phyloP scores from a whole-genome alignment of 176 grass and related monocot species.

The Bromus sterilis region DNA sequence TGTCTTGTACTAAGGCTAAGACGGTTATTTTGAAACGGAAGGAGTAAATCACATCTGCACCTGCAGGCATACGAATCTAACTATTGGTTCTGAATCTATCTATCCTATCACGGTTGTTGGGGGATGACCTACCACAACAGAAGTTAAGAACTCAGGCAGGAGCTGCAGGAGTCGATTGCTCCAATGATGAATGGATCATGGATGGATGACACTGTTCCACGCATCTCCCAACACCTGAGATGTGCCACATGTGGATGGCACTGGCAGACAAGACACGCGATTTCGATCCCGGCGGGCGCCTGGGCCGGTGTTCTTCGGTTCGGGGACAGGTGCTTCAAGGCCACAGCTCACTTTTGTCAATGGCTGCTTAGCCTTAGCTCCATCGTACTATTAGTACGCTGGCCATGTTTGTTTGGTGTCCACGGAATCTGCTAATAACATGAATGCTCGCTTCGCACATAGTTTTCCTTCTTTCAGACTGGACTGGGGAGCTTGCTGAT shows the following conservation, averaged over 20 bases:
- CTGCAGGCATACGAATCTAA: neutral
- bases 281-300: conserved; percentile 2
- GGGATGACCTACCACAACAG: neutral
- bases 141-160: neutral
- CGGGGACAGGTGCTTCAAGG: neutral
- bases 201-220: neutral
- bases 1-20: too few relatives aligned
- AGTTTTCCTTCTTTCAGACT: neutral
- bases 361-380: neutral
- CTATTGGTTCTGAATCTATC: neutral
- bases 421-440: neutral
- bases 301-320: neutral
- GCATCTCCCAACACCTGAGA: conserved; percentile 14
- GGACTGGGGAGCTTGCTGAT: too few relatives aligned
- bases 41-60: neutral
- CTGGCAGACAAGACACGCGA: neutral
- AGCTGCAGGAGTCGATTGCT: neutral
- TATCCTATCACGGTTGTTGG: neutral
- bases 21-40: too few relatives aligned
- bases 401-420: conserved; percentile 7
- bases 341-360: neutral
- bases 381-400: neutral
- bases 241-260: neutral
- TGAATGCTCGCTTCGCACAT: neutral
- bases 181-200: neutral